phyloP scores from a whole-genome alignment of 2,329 filamentous ascomycete species.

The Colletotrichum sojae region DNA sequence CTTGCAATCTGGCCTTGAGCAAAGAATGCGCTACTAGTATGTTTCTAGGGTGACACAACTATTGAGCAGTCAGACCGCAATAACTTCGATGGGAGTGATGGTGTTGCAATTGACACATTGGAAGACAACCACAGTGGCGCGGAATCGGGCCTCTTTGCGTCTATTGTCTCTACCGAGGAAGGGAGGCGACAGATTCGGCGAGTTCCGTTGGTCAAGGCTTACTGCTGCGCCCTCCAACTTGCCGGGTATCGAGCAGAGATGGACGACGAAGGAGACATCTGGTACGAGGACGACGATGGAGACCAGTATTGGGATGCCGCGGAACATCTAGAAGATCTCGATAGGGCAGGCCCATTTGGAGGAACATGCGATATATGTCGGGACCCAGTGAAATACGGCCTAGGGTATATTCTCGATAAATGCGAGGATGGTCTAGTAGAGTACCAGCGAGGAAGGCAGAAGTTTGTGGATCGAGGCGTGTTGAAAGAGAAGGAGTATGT shows the following conservation, averaged over 20 bases:
- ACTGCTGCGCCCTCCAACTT: constrained; percentile 35
- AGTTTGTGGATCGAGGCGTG: background rate
- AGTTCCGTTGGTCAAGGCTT: constrained; percentile 4
- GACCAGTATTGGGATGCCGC: constrained; percentile 38
- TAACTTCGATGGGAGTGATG: no score
- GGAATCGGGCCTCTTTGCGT: no score
- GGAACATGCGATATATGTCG: background rate
- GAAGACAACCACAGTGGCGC: no score
- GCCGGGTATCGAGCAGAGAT: constrained; percentile 37
- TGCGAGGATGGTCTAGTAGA: background rate
- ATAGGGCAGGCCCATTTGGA: background rate
- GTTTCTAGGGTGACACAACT: no score
- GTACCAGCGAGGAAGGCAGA: background rate
- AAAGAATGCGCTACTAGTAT: no score
- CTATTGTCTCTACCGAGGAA: background rate
- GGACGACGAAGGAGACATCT: constrained; percentile 38
- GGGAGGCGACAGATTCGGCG: background rate
- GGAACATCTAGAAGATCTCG: background rate
- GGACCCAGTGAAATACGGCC: background rate
- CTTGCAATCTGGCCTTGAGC: no score
- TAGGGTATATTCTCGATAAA: background rate
- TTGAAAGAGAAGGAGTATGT: background rate
- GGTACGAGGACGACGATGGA: constrained; percentile 40
- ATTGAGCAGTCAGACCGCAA: no score
- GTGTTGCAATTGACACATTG: no score